Conservation (phyloP, 768 basidiomycete species). For the Lactifluus pinguis region DNA sequence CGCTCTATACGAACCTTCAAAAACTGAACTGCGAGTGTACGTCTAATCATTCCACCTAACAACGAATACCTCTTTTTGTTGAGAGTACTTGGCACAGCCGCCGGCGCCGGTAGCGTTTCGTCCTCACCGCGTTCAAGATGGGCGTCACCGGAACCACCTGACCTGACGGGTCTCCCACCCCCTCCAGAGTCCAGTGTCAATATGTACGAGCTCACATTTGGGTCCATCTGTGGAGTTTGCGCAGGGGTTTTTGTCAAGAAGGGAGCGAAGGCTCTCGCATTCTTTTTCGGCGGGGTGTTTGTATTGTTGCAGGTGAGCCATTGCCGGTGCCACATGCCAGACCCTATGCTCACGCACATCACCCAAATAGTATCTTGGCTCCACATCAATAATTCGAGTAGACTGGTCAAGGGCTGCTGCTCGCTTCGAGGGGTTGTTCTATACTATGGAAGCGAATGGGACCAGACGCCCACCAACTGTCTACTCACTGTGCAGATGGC, state of each 20-base stretch:
- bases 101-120: no score
- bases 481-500: slow-evolving; percentile 51
- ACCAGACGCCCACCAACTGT: slow-evolving; percentile 53
- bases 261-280: slow-evolving; percentile 77
- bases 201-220: slow-evolving; percentile 76
- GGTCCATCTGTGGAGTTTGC: slow-evolving; percentile 81
- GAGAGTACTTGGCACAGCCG: not conserved
- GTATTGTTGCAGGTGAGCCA: slow-evolving; percentile 75
- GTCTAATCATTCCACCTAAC: not conserved
- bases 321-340: not conserved
- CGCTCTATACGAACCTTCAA: not conserved
- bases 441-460: slow-evolving; percentile 52
- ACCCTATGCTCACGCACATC: not conserved
- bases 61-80: not conserved
- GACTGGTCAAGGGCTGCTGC: slow-evolving; percentile 64
- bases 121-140: not conserved
- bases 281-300: slow-evolving; percentile 83
- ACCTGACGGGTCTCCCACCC: slow-evolving; percentile 30
- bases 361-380: slow-evolving; percentile 62
- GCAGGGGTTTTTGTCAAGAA: slow-evolving; percentile 93
- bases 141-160: not conserved
- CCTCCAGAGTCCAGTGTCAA: slow-evolving; percentile 71
- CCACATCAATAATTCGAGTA: slow-evolving; percentile 60
- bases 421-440: slow-evolving; percentile 67
- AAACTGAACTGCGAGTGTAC: slow-evolving; percentile 12